phyloP scores from a whole-genome alignment of 1,284 basidiomycete genomes.

The Cryptococcus sp. region DNA sequence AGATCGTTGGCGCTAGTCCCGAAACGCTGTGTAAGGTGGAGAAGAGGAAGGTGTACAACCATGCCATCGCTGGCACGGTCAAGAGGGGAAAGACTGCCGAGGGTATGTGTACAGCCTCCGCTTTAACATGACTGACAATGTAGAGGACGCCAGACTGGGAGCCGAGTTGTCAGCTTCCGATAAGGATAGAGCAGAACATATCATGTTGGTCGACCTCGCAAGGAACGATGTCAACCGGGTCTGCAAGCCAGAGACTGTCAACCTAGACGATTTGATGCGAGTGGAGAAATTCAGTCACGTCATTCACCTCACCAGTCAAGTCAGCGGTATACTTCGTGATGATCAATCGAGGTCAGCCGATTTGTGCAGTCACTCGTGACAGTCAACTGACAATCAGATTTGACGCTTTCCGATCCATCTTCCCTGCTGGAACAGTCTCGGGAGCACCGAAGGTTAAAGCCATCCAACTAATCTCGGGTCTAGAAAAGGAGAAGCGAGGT shows the following conservation, averaged over 20 bases:
- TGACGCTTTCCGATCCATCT: constrained; percentile 98
- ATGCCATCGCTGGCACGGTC: constrained; percentile 96
- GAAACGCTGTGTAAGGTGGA: constrained; percentile 97
- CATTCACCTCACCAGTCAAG: constrained; percentile 94
- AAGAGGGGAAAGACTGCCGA: constrained; percentile 77
- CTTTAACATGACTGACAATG: not conserved
- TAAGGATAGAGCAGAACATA: constrained; percentile 96
- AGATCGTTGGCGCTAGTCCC: constrained; percentile 94
- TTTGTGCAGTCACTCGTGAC: not conserved
- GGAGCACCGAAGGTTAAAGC: constrained; percentile 99
- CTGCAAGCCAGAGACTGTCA: constrained; percentile 90
- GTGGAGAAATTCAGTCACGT: constrained; percentile 97
- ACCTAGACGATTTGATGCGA: constrained; percentile 91
- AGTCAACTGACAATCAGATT: constrained; percentile 57
- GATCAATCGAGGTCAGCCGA: constrained; percentile 68
- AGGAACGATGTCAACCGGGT: constrained; percentile 99
- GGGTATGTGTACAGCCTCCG: constrained; percentile 55
- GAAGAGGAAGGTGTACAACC: constrained; percentile 87
- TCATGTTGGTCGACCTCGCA: constrained; percentile 98
- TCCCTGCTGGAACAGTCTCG: constrained; percentile 98
- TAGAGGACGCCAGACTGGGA: constrained; percentile 83
- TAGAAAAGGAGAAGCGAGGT: constrained; percentile 86
- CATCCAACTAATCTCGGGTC: constrained; percentile 81
- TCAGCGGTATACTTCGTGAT: constrained; percentile 79
- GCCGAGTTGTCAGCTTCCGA: constrained; percentile 72